Evolutionary conservation across 345 rosid species (phyloP).

Genomic region (Sapria himalayana): DNA sequence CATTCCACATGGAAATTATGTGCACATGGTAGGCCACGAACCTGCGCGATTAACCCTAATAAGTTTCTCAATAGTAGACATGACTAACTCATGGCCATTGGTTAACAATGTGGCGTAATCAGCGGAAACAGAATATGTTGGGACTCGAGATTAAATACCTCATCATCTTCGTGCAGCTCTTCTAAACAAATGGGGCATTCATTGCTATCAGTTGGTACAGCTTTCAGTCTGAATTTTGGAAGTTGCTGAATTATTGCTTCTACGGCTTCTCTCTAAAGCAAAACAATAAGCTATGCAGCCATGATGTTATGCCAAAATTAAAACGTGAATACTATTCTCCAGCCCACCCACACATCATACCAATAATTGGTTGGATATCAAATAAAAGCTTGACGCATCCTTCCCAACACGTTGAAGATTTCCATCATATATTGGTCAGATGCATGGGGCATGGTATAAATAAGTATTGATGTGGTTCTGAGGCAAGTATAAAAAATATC

Average conservation of each 20-base stretch:
- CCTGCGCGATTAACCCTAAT: slow-evolving; percentile 33
- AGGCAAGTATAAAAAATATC: no score
- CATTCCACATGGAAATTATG: slow-evolving; percentile 97
- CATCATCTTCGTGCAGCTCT: slow-evolving; percentile 75
- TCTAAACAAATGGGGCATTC: slow-evolving; percentile 98
- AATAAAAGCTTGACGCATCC: no score
- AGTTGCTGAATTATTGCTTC: slow-evolving; percentile 95
- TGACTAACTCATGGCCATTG: neutral
- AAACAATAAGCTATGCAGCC: slow-evolving; percentile 2
- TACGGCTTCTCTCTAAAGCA: slow-evolving; percentile 69
- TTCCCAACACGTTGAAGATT: no score
- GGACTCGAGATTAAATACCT: slow-evolving; percentile 25
- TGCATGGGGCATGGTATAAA: no score
- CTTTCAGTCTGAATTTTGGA: slow-evolving; percentile 85
- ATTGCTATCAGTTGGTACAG: slow-evolving; percentile 90
- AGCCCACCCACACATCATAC: no score
- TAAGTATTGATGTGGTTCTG: no score
- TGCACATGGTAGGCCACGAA: slow-evolving; percentile 95
- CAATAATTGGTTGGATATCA: no score
- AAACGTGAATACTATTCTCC: no score
- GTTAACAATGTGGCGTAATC: neutral
- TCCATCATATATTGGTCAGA: no score
- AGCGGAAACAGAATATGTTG: neutral
- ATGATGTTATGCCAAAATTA: no score
- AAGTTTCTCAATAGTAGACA: neutral